A percentile compares a stretch with the other conserved stretches of the same genome.
Conservation (phyloP, 176 grass and related monocot genomes). For the Aegilops sharonensis region DNA sequence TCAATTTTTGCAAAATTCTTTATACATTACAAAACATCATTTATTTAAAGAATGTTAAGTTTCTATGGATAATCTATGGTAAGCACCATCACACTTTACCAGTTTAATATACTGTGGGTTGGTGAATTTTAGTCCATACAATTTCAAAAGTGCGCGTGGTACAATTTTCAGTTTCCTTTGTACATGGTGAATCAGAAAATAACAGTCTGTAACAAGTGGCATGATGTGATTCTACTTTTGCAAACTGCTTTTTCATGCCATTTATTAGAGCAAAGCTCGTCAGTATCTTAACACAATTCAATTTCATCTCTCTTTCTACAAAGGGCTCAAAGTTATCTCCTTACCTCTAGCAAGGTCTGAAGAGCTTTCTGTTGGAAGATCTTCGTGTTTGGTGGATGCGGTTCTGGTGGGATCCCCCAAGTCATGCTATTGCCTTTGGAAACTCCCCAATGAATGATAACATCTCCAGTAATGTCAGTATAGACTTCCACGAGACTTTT, state of each 20-base stretch:
- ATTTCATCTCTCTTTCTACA: conserved; percentile 33
- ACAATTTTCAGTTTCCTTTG: neutral
- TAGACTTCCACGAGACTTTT: conserved; percentile 77
- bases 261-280: neutral
- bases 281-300: conserved; percentile 9
- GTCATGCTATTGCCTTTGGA: conserved; percentile 62
- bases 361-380: conserved; percentile 77
- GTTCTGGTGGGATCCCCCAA: conserved; percentile 79
- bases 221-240: conserved; percentile 1
- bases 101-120: neutral
- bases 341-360: conserved; percentile 88
- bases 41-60: neutral
- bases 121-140: conserved; percentile 17
- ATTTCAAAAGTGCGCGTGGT: neutral
- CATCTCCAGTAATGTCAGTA: conserved; percentile 83
- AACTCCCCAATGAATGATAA: conserved; percentile 93
- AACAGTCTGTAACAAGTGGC: neutral
- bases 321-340: conserved; percentile 31
- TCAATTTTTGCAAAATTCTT: neutral
- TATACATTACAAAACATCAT: neutral
- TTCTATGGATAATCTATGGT: conserved; percentile 1
- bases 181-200: neutral
- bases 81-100: neutral
- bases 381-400: conserved; percentile 78
- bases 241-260: conserved; percentile 5